phyloP scores from a whole-genome alignment of 257 asterid genomes.

The Knoxia roxburghii region DNA sequence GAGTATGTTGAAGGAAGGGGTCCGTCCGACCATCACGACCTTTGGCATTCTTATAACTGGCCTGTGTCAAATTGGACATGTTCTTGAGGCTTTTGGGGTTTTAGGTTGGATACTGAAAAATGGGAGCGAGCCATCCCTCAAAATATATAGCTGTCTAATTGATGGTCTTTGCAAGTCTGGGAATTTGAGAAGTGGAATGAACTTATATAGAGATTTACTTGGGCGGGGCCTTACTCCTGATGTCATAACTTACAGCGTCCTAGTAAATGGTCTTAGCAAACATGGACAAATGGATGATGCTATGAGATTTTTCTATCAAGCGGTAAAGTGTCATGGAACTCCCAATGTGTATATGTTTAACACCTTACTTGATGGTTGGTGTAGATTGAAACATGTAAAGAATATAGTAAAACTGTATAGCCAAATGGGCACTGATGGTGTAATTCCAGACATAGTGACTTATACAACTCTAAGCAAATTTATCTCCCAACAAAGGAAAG shows the following conservation, averaged over 20 bases:
- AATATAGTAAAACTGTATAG: conserved; percentile 21
- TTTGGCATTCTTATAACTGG: conserved; percentile 36
- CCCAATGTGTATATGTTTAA: conserved; percentile 32
- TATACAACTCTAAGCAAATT: conserved; percentile 27
- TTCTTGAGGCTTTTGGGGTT: conserved; percentile 32
- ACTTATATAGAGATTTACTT: conserved; percentile 24
- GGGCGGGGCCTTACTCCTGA: conserved; percentile 28
- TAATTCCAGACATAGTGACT: conserved; percentile 35
- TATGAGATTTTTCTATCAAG: conserved; percentile 24
- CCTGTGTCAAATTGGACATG: conserved; percentile 23
- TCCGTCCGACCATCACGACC: conserved; percentile 30
- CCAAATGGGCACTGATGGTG: conserved; percentile 23
- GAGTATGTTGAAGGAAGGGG: conserved; percentile 33
- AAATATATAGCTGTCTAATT: conserved; percentile 23
- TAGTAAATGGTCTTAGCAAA: conserved; percentile 29
- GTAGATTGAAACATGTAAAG: conserved; percentile 29
- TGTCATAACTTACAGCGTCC: conserved; percentile 15
- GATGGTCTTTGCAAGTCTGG: conserved; percentile 33
- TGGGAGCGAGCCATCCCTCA: conserved; percentile 27
- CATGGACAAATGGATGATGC: conserved; percentile 27
- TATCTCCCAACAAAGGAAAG: conserved; percentile 23
- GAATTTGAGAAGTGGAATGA: conserved; percentile 22
- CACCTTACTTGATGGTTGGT: conserved; percentile 36
- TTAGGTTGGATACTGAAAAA: conserved; percentile 24
- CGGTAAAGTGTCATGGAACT: conserved; percentile 22